A percentile compares a stretch with the other conserved stretches of the same genome.
Evolutionary conservation across 495 filamentous ascomycete species (phyloP).

Genomic region (Thozetella sp.): DNA sequence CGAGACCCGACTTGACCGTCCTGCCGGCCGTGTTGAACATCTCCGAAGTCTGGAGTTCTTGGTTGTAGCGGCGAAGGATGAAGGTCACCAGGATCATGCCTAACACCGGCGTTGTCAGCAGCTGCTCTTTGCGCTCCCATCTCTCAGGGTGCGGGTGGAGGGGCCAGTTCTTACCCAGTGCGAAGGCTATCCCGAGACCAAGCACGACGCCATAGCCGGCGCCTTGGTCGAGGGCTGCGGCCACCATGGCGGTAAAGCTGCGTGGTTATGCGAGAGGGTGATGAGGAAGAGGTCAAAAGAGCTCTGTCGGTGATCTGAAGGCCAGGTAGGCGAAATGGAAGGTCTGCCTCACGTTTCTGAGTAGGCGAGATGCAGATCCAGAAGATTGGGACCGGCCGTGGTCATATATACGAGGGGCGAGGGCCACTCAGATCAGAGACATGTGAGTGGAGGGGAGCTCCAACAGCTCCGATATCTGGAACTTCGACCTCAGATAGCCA

Average conservation of each 20-base stretch:
- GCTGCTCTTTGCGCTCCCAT: neutral
- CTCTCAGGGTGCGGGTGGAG: no score
- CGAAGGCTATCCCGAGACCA: constrained; percentile 75
- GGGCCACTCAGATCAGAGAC: neutral
- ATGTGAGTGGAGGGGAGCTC: neutral
- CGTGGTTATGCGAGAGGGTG: neutral
- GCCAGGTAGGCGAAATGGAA: no score
- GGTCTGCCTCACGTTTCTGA: neutral
- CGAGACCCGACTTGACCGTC: constrained; percentile 91
- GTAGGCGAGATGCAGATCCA: neutral
- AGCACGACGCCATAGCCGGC: constrained; percentile 86
- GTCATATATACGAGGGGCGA: neutral
- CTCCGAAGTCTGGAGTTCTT: constrained; percentile 94
- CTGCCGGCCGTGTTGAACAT: constrained; percentile 96
- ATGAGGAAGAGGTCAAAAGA: no score
- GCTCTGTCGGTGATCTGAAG: no score
- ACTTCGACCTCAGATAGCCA: neutral
- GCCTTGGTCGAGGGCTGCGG: constrained; percentile 64
- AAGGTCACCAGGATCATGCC: constrained; percentile 69
- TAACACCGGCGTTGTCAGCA: constrained; percentile 9
- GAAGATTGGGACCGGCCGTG: neutral
- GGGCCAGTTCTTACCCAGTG: constrained; percentile 59
- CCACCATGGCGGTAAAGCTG: constrained; percentile 8
- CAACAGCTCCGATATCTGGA: neutral
- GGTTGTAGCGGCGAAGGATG: constrained; percentile 82